These are phyloP conservation scores for Solanum clarkiae DNA, from an alignment of 257 asterid genomes.

Conservation along the genomic window DNA sequence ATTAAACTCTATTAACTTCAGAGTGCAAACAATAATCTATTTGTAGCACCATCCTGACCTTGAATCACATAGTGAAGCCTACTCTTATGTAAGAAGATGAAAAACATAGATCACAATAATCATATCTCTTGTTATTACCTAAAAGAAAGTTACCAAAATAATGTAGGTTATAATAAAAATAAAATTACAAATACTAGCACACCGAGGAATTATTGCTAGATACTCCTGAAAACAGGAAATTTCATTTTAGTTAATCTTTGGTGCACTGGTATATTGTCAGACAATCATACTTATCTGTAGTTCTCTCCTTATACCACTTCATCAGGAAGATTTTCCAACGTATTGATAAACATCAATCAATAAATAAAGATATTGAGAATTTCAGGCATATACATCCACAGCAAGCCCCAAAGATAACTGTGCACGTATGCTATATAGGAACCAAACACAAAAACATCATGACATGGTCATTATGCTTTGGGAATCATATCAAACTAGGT, in stretches of 20 bases:
- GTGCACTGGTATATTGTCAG: background rate
- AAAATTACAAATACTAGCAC: background rate
- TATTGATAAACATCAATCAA: background rate
- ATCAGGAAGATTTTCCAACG: background rate
- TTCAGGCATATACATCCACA: background rate
- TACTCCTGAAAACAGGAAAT: background rate
- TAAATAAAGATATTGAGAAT: background rate
- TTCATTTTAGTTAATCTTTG: background rate
- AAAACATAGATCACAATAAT: background rate
- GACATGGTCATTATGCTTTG: background rate
- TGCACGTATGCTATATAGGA: background rate
- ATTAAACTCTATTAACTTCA: background rate
- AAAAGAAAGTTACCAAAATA: background rate
- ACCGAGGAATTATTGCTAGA: background rate
- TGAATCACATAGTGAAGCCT: background rate
- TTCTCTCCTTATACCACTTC: background rate
- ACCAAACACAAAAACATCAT: background rate
- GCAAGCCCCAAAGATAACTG: background rate
- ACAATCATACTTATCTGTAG: background rate
- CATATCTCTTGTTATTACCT: background rate
- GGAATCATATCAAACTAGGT: background rate
- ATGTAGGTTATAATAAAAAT: background rate
- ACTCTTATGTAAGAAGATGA: background rate
- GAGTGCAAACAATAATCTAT: background rate
- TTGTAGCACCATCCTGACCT: background rate